A percentile compares a stretch with the other conserved stretches of the same genome.
phyloP scores from a whole-genome alignment of 306 rosid genomes.

The Cucumis melo region DNA sequence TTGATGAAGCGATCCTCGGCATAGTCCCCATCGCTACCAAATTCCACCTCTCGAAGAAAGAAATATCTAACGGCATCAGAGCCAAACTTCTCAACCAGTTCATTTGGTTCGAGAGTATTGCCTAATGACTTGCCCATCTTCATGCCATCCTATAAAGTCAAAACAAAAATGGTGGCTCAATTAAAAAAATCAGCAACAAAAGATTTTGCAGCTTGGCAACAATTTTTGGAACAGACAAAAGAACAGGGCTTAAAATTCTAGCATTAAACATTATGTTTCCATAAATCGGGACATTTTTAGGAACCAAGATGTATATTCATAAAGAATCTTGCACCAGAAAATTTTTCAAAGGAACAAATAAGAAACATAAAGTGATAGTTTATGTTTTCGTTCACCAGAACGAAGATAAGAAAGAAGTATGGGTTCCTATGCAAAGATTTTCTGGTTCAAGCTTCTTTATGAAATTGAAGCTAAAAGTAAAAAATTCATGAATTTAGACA shows the following conservation, averaged over 20 bases:
- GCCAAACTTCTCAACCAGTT: slow-evolving; percentile 72
- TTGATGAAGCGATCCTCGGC: slow-evolving; percentile 88
- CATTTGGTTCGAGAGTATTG: slow-evolving; percentile 92
- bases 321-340: background rate
- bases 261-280: background rate
- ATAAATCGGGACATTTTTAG: background rate
- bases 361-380: background rate
- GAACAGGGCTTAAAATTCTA: background rate
- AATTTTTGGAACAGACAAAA: background rate
- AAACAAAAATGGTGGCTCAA: slow-evolving; percentile 59
- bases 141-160: slow-evolving; percentile 89
- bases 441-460: background rate
- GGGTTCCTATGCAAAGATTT: slow-evolving; percentile 7
- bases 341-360: background rate
- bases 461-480: background rate
- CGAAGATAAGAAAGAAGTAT: slow-evolving; percentile 18
- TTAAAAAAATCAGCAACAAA: slow-evolving; percentile 16
- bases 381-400: background rate
- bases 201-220: background rate
- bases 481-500: background rate
- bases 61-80: slow-evolving; percentile 90
- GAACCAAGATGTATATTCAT: background rate
- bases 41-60: slow-evolving; percentile 89
- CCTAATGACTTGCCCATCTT: slow-evolving; percentile 97
- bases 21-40: slow-evolving; percentile 90